Conservation (phyloP, 345 rosid species). For the Hirschfeldia incana region DNA sequence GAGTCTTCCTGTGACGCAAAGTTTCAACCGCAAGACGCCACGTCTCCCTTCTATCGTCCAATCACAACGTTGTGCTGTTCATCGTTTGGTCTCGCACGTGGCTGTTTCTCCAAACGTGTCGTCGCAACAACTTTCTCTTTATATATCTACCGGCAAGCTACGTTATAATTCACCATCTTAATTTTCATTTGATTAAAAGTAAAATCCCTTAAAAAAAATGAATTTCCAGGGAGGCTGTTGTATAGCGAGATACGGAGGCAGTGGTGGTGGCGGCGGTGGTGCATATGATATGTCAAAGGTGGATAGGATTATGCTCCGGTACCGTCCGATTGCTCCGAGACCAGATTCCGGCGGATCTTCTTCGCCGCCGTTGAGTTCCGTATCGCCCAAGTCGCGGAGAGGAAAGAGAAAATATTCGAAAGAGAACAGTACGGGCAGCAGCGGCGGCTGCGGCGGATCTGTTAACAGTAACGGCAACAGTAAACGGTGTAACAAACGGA, state of each 20-base stretch:
- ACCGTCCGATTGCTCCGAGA: constrained; percentile 84
- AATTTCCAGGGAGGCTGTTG: constrained; percentile 75
- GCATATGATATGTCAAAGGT: constrained; percentile 57
- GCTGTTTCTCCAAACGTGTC: constrained; percentile 51
- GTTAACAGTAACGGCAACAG: constrained; percentile 31
- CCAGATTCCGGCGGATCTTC: constrained; percentile 45
- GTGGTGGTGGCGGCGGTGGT: background rate
- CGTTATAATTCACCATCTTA: background rate
- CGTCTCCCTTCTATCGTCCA: constrained; percentile 26
- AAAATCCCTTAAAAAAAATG: constrained; percentile 14
- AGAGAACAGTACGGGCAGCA: constrained; percentile 38
- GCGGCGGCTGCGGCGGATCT: constrained; percentile 29
- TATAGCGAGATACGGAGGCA: constrained; percentile 56
- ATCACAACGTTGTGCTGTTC: constrained; percentile 38
- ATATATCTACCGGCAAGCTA: background rate
- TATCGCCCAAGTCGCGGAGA: constrained; percentile 42
- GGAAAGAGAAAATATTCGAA: constrained; percentile 38
- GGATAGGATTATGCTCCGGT: constrained; percentile 74
- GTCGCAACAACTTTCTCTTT: constrained; percentile 21
- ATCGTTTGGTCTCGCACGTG: constrained; percentile 46
- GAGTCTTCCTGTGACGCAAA: background rate
- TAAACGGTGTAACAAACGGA: constrained; percentile 26
- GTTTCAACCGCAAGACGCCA: constrained; percentile 18
- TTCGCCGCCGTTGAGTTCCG: constrained; percentile 35
- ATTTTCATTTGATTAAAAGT: constrained; percentile 1